These are phyloP conservation scores for Calonectria leucothoes DNA, from an alignment of 2,329 filamentous ascomycete species.

Conservation along the genomic window DNA sequence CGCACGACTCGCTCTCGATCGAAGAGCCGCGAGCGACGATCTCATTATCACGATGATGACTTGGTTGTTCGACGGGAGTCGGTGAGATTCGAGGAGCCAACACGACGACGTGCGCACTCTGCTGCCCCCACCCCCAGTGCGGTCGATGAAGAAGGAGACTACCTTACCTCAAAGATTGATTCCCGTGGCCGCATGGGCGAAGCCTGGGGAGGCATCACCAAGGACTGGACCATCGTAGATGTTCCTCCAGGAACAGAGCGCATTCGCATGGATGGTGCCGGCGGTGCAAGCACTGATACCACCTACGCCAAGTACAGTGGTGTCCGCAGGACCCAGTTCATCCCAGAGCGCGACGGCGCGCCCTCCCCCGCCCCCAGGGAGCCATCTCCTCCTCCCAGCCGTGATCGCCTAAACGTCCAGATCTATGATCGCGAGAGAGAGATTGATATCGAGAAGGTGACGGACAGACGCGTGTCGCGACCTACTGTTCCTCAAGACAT, in stretches of 20 bases:
- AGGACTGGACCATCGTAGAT: conserved; percentile 85
- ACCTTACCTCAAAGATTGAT: conserved; percentile 67
- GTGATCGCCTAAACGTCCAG: conserved; percentile 58
- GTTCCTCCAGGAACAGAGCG: conserved; percentile 86
- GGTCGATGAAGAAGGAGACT: conserved; percentile 71
- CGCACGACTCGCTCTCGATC: conserved; percentile 52
- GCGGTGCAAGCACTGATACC: conserved; percentile 80
- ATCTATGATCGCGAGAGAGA: conserved; percentile 60
- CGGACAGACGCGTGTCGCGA: conserved; percentile 61
- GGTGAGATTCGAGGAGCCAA: conserved; percentile 57
- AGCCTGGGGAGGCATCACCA: conserved; percentile 78
- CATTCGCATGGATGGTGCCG: conserved; percentile 83
- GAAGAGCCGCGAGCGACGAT: conserved; percentile 53
- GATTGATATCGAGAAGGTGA: conserved; percentile 66
- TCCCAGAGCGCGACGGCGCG: conserved; percentile 72
- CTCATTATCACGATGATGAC: conserved; percentile 70
- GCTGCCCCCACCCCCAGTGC: conserved; percentile 55
- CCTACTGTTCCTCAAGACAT: conserved; percentile 68
- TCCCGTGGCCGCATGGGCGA: conserved; percentile 76
- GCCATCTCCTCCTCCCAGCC: conserved; percentile 42
- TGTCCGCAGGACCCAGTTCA: conserved; percentile 78
- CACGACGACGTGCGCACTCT: conserved; percentile 63
- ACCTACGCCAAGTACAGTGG: conserved; percentile 85
- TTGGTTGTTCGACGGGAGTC: conserved; percentile 72
- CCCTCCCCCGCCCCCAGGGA: conserved; percentile 38